Evolutionary conservation across 2,329 filamentous ascomycete genomes (phyloP).

Genomic region (Phyllosticta citriasiana): DNA sequence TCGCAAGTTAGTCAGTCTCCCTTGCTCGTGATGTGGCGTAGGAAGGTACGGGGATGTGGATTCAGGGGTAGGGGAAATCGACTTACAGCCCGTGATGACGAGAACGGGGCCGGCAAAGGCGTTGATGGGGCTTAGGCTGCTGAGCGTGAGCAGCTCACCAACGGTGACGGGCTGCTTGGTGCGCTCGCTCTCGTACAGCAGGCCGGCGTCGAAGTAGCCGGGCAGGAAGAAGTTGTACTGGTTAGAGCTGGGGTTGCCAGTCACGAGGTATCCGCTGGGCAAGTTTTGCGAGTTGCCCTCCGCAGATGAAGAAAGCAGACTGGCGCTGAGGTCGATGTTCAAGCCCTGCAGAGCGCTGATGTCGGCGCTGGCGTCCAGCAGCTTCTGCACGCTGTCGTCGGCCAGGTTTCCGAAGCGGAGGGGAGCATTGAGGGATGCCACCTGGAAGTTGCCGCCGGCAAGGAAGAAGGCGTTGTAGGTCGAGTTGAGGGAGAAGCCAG

Average conservation of each 20-base stretch:
- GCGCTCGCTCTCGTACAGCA: slow-evolving; percentile 38
- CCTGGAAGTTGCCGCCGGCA: slow-evolving; percentile 39
- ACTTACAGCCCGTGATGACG: slow-evolving; percentile 45
- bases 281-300: slow-evolving; percentile 19
- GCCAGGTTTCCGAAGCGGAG: slow-evolving; percentile 28
- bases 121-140: slow-evolving; percentile 24
- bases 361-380: neutral
- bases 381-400: neutral
- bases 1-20: slow-evolving; percentile 6
- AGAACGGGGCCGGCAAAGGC: slow-evolving; percentile 46
- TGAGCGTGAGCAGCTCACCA: slow-evolving; percentile 51
- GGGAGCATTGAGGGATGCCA: slow-evolving; percentile 34
- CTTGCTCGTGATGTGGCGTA: neutral
- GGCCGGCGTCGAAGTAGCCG: slow-evolving; percentile 43
- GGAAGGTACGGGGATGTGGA: neutral
- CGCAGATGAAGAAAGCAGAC: slow-evolving; percentile 5
- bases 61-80: slow-evolving; percentile 12
- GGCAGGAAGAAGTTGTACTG: slow-evolving; percentile 43
- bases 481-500: slow-evolving; percentile 46
- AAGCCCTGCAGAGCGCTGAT: neutral
- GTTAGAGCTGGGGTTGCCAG: slow-evolving; percentile 36
- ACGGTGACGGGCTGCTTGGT: slow-evolving; percentile 48
- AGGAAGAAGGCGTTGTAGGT: slow-evolving; percentile 35
- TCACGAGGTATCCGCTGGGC: slow-evolving; percentile 44
- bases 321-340: neutral